Conservation (phyloP, 805 yeast genomes). For the Maudiozyma turicensis region DNA sequence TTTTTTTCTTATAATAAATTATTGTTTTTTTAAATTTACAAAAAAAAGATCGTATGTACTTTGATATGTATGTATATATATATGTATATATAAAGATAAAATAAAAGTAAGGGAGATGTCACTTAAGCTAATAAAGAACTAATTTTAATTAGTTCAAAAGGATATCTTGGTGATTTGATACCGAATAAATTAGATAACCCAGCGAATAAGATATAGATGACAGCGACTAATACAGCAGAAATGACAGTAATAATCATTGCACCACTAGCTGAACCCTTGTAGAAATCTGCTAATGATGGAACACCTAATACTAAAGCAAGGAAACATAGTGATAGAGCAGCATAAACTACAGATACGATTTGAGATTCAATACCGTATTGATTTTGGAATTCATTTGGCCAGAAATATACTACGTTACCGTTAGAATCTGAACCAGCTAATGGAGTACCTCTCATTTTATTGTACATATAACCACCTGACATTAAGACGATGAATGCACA, state of each 20-base stretch:
- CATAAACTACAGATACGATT: constrained; percentile 65
- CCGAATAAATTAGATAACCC: constrained; percentile 56
- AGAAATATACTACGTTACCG: constrained; percentile 42
- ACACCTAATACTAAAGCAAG: constrained; percentile 50
- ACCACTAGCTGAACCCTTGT: constrained; percentile 26
- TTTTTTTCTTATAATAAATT: neutral
- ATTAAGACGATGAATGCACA: constrained; percentile 64
- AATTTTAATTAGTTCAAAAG: constrained; percentile 47
- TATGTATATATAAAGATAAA: neutral
- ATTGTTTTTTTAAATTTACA: neutral
- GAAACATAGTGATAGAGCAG: constrained; percentile 49
- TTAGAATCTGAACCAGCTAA: constrained; percentile 35
- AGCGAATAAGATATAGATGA: constrained; percentile 51
- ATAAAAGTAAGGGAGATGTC: neutral
- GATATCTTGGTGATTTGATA: constrained; percentile 67
- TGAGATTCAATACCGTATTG: constrained; percentile 90
- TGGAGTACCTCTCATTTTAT: constrained; percentile 65
- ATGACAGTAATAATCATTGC: constrained; percentile 37
- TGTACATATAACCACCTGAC: constrained; percentile 89
- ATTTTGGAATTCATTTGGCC: constrained; percentile 53
- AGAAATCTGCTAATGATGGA: constrained; percentile 29
- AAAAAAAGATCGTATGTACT: neutral
- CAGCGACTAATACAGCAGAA: constrained; percentile 34
- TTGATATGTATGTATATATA: neutral
- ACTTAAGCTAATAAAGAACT: constrained; percentile 3